Evolutionary conservation across 768 basidiomycete species (phyloP).

Genomic region (Rhodotorula graminis): DNA sequence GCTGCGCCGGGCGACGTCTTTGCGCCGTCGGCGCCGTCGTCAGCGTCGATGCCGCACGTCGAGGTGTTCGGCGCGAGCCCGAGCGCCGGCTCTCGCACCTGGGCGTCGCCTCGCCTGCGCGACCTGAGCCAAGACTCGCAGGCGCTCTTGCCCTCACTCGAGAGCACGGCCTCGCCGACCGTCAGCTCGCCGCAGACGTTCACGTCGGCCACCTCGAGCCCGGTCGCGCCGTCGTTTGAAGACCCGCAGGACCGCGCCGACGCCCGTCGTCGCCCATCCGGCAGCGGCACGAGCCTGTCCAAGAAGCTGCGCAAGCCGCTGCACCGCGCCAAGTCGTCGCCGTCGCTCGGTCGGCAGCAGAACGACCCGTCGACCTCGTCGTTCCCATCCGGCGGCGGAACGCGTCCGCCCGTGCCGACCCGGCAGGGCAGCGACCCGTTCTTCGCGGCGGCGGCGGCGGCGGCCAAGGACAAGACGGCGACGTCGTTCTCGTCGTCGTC

Average conservation of each 20-base stretch:
- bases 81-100: too few species aligned
- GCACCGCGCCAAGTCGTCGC: conserved; percentile 3
- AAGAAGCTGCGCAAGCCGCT: conserved; percentile 32
- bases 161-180: not conserved
- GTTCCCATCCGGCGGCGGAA: not conserved
- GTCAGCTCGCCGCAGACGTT: not conserved
- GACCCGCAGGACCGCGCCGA: not conserved
- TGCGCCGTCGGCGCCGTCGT: conserved; percentile 2
- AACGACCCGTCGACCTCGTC: not conserved
- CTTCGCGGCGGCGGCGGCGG: not conserved
- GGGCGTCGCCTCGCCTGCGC: not conserved
- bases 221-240: not conserved
- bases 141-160: not conserved
- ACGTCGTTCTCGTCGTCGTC: not conserved
- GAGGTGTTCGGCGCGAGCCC: not conserved
- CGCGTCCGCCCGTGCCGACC: not conserved
- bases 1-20: conserved; percentile 6
- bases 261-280: not conserved
- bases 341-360: not conserved
- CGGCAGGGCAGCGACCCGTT: not conserved
- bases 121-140: not conserved
- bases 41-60: not conserved
- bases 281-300: not conserved
- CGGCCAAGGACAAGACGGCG: not conserved
- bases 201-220: not conserved